Evolutionary conservation across 192 early-diverging fungal species (phyloP).

Genomic region (Coemansia sp.): DNA sequence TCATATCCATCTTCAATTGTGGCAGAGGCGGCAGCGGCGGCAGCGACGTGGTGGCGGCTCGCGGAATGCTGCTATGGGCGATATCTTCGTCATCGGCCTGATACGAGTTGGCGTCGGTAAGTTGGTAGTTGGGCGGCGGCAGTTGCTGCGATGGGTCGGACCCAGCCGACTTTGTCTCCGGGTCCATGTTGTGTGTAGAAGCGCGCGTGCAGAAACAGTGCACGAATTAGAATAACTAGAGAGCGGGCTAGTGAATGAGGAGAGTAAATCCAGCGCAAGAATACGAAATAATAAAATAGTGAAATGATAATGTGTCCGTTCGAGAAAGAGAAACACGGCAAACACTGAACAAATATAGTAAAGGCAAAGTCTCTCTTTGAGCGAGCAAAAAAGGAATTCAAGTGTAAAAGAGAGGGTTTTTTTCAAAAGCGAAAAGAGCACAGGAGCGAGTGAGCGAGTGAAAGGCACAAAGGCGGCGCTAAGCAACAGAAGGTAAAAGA

Average conservation of each 20-base stretch:
- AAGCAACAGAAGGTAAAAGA: neutral
- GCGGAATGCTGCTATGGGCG: neutral
- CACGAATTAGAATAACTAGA: neutral
- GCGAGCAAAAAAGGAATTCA: constrained; percentile 1
- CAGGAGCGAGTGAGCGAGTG: neutral
- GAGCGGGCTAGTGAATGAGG: neutral
- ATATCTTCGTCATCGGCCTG: neutral
- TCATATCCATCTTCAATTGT: neutral
- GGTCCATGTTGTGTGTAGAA: constrained; percentile 3
- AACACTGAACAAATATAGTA: neutral
- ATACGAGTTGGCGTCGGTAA: neutral
- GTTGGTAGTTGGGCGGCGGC: constrained; percentile 4
- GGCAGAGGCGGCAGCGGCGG: neutral
- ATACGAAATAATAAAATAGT: constrained; percentile 2
- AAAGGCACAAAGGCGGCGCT: constrained; percentile 4
- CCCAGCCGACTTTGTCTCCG: constrained; percentile 11
- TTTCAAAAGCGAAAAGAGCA: neutral
- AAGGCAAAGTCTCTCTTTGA: constrained; percentile 3
- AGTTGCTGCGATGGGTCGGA: neutral
- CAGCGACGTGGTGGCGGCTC: neutral
- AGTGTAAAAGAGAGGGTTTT: neutral
- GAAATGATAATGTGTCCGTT: neutral
- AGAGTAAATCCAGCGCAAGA: constrained; percentile 5
- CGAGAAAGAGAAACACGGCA: neutral
- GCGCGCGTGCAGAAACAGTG: neutral